These are phyloP conservation scores for Ophiognomonia clavigignenti-juglandacearum DNA, from an alignment of 2,329 filamentous ascomycete species.

Conservation along the genomic window DNA sequence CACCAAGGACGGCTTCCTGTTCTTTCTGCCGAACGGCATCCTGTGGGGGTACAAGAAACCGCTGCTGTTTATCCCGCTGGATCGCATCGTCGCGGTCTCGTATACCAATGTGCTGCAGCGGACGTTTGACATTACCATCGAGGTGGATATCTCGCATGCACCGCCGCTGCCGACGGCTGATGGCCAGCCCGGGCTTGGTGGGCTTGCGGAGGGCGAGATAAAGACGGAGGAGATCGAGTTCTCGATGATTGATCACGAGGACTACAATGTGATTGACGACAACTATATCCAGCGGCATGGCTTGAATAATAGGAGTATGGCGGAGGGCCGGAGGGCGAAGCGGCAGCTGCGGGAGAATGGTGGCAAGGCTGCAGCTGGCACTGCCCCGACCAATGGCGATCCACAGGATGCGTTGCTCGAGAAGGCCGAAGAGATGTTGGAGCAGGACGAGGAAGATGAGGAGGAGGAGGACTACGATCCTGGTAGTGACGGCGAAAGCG, in stretches of 20 bases:
- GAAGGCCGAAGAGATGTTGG: slow-evolving; percentile 46
- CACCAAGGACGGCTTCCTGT: slow-evolving; percentile 64
- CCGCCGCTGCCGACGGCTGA: background rate
- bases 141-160: slow-evolving; percentile 40
- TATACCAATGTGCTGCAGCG: slow-evolving; percentile 64
- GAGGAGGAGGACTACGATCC: slow-evolving; percentile 66
- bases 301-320: slow-evolving; percentile 64
- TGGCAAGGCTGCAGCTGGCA: slow-evolving; percentile 21
- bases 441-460: slow-evolving; percentile 59
- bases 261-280: slow-evolving; percentile 60
- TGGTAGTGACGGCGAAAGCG: slow-evolving; percentile 55
- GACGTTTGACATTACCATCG: slow-evolving; percentile 64
- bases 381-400: slow-evolving; percentile 32
- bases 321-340: slow-evolving; percentile 62
- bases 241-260: slow-evolving; percentile 64
- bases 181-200: slow-evolving; percentile 16
- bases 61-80: slow-evolving; percentile 57
- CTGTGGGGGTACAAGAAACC: slow-evolving; percentile 70
- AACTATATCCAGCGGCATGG: slow-evolving; percentile 56
- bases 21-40: slow-evolving; percentile 62
- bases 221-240: slow-evolving; percentile 60
- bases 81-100: slow-evolving; percentile 57
- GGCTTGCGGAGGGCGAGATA: slow-evolving; percentile 22
- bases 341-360: slow-evolving; percentile 55
- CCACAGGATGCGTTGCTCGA: slow-evolving; percentile 42